A percentile compares a stretch with the other conserved stretches of the same genome.
Conservation (phyloP, 2,329 filamentous ascomycete genomes). For the Diaporthe capsici region DNA sequence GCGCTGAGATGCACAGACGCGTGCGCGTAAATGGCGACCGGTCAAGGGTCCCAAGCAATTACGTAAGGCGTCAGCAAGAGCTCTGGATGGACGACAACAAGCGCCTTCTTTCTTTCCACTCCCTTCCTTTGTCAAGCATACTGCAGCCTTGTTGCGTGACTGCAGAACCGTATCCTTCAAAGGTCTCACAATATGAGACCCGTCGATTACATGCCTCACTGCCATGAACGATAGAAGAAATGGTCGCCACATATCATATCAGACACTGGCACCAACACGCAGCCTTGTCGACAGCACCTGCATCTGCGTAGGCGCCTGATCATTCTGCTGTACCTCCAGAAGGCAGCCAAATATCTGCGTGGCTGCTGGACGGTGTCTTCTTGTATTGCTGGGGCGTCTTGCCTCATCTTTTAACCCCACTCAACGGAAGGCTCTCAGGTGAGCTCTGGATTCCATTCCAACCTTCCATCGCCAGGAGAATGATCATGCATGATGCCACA, state of each 20-base stretch:
- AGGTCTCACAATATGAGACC: neutral
- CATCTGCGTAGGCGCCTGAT: no score
- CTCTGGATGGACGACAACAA: neutral
- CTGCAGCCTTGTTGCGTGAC: neutral
- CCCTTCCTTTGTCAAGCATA: neutral
- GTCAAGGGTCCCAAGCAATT: neutral
- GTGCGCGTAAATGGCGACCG: slow-evolving; percentile 11
- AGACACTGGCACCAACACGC: neutral
- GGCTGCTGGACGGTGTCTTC: neutral
- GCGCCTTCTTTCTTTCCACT: neutral
- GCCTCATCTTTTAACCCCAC: neutral
- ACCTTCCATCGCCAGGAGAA: no score
- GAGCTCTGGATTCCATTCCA: no score
- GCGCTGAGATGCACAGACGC: slow-evolving; percentile 30
- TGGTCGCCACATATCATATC: neutral
- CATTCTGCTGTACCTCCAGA: neutral
- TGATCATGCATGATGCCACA: no score
- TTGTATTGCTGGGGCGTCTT: neutral
- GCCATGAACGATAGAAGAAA: neutral
- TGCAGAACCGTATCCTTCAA: no score
- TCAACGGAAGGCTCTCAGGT: no score
- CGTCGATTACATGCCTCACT: neutral
- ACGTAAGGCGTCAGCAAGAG: neutral
- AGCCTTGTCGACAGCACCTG: no score
- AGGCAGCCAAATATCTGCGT: neutral